A percentile compares a stretch with the other conserved stretches of the same genome.
Evolutionary conservation across 108 stramenopile genomes (phyloP).

Genomic region (Stephanodiscus minutulus): DNA sequence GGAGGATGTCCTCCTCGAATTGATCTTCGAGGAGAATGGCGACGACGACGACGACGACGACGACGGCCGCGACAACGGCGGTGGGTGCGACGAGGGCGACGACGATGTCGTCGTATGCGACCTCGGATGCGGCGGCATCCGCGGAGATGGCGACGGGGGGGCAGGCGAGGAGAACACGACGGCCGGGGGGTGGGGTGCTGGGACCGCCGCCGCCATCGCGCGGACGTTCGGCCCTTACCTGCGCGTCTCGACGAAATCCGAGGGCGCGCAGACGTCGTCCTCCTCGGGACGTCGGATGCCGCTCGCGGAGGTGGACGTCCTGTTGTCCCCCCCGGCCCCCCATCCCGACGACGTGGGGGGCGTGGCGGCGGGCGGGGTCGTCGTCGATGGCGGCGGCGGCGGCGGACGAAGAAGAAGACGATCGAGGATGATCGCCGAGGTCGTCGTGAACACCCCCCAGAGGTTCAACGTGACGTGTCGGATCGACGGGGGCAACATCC

Average conservation of each 20-base stretch:
- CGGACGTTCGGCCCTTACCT: neutral
- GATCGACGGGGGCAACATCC: neutral
- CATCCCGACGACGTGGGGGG: neutral
- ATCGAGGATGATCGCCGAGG: neutral
- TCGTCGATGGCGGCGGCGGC: too few relatives aligned
- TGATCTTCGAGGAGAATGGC: neutral
- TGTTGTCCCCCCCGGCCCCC: neutral
- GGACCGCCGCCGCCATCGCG: neutral
- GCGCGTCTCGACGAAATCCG: neutral
- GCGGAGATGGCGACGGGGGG: neutral
- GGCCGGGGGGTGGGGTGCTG: neutral
- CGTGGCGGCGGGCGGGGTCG: neutral
- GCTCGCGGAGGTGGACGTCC: too few relatives aligned
- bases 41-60: neutral
- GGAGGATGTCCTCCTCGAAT: neutral
- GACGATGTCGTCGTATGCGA: neutral
- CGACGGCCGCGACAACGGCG: neutral
- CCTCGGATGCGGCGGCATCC: neutral
- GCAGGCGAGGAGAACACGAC: neutral
- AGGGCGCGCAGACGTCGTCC: neutral
- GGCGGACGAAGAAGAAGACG: too few relatives aligned
- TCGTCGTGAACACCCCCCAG: neutral
- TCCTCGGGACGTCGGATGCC: too few relatives aligned
- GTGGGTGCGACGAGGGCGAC: neutral
- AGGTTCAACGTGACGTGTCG: neutral